These are phyloP conservation scores for Saccharomycopsis sp. DNA, from an alignment of 805 yeast species.

Conservation along the genomic window DNA sequence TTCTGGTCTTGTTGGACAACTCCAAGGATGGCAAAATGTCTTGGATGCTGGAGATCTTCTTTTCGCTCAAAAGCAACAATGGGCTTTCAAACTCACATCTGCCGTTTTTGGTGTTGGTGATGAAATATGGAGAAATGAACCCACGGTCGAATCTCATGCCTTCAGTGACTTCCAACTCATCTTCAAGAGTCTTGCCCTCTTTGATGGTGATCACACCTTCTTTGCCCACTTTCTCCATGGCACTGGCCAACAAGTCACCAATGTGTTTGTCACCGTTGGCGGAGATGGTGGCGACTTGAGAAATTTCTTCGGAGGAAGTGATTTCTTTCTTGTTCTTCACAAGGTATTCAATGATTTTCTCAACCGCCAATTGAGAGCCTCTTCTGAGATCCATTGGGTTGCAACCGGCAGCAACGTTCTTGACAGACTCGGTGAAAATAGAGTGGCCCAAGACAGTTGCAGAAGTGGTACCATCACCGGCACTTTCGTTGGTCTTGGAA, in stretches of 20 bases:
- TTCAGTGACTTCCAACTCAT: constrained; percentile 92
- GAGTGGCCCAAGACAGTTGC: constrained; percentile 96
- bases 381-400: constrained; percentile 98
- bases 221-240: constrained; percentile 98
- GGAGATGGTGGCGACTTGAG: constrained; percentile 96
- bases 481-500: constrained; percentile 90
- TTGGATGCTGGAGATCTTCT: constrained; percentile 83
- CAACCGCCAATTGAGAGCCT: constrained; percentile 95
- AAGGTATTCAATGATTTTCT: constrained; percentile 78
- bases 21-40: constrained; percentile 90
- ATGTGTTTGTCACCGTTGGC: constrained; percentile 94
- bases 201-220: constrained; percentile 98
- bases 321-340: constrained; percentile 84
- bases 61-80: constrained; percentile 76
- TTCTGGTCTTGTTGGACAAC: constrained; percentile 83
- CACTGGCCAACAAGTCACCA: constrained; percentile 83
- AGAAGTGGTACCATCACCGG: constrained; percentile 98
- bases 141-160: constrained; percentile 99
- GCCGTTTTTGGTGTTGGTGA: constrained; percentile 85
- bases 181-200: constrained; percentile 95
- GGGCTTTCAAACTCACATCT: constrained; percentile 96
- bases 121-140: constrained; percentile 92
- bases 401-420: constrained; percentile 97
- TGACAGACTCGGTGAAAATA: constrained; percentile 88
- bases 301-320: constrained; percentile 89